Conservation (phyloP, 208 protist species). For the Acanthamoeba lenticulata region DNA sequence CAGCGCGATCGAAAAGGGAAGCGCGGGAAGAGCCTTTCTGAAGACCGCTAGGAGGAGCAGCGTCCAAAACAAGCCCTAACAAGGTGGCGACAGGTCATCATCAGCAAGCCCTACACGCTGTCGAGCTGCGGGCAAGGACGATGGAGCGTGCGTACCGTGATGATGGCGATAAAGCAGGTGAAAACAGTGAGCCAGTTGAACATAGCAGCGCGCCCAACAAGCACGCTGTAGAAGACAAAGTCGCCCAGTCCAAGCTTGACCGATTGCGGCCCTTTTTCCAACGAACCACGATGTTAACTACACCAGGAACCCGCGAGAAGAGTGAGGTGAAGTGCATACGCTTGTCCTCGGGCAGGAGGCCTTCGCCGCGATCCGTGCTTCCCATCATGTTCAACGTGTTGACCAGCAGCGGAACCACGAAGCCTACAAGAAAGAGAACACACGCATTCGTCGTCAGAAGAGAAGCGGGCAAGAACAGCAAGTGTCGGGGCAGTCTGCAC, state of each 20-base stretch:
- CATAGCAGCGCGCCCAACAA: slow-evolving; percentile 84
- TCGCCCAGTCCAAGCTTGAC: slow-evolving; percentile 90
- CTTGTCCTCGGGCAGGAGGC: background rate
- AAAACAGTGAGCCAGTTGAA: slow-evolving; percentile 79
- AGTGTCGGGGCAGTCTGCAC: background rate
- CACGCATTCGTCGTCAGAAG: background rate
- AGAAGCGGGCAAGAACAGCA: background rate
- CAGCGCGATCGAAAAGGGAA: slow-evolving; percentile 87
- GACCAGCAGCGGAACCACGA: background rate
- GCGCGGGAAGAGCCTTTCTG: slow-evolving; percentile 86
- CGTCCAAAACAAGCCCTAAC: slow-evolving; percentile 85
- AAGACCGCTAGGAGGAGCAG: slow-evolving; percentile 85
- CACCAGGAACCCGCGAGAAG: background rate
- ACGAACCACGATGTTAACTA: no score
- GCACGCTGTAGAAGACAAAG: slow-evolving; percentile 90
- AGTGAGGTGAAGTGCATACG: background rate
- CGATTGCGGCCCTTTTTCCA: background rate
- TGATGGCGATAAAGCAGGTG: slow-evolving; percentile 84
- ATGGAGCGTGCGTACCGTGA: slow-evolving; percentile 73
- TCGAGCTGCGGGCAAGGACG: background rate
- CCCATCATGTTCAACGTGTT: background rate
- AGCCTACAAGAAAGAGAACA: background rate
- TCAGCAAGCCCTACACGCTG: background rate
- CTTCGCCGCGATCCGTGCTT: background rate
- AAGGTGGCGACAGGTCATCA: background rate